Base-by-base conservation (phyloP, 2,329 filamentous ascomycete species). In the Diaporthe citriasiana region DNA sequence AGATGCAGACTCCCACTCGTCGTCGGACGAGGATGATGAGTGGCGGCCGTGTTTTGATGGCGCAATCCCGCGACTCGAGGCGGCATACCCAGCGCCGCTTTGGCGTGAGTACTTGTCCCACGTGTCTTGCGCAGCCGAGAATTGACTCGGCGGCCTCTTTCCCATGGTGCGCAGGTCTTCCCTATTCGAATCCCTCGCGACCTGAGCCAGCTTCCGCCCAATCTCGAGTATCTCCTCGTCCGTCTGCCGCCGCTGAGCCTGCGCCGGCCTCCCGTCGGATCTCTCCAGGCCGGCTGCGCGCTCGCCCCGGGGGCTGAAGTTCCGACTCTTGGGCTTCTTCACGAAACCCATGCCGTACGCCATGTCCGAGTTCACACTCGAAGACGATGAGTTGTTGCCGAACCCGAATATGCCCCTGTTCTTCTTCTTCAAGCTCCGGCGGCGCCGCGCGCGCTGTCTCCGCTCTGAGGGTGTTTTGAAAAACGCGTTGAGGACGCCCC, bases 261-360 rank as follows among this genome's bases (percentile, higher is more conserved):
- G 68, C 17, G 38, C 47, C 47, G 68, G 72, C 63, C 73, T 59
- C 30, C 45, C 73, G 15, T 71, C 75, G n/a, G 65, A 30, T 56
- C 27, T 63, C 19, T 75, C 68, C 50, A 65, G 59, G 27, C 42
- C 38, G 27, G 53, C 71, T n/a, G 73, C 60, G 77, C 71, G 50
- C 40, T 40, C 73, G 56, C 47, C 42, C 3, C 78, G 76, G 15
- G 82, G 80, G 35, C 80, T 82, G 45, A 79, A 77, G 51, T 80
- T 78, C 55, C 82, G 82, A 72, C 81, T 84, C 75, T 79, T 79
- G 38, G 77, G 75, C 55, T 83, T 82, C 75, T 86, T 86, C 60
- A 89, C 84, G 76, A 88, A 92, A 22, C 90, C 91, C 71, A 84
- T 87, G 13, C 92, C 92, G 79, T 93, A 94, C 13, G 92, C 92